Evolutionary conservation across 495 filamentous ascomycete species (phyloP).

Genomic region (Monascus purpureus): DNA sequence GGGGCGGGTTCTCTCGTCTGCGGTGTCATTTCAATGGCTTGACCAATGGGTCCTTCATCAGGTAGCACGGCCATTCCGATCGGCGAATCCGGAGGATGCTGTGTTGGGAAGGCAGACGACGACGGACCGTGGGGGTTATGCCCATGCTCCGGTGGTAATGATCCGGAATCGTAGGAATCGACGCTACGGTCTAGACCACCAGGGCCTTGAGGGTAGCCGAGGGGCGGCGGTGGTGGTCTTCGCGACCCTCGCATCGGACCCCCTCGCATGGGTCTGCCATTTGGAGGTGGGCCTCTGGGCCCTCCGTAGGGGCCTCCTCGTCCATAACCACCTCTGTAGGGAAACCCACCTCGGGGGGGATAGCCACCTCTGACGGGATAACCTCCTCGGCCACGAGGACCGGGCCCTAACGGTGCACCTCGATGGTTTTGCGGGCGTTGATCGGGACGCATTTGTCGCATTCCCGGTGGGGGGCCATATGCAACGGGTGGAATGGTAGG

Average conservation of each 20-base stretch:
- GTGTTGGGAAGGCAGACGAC: conserved; percentile 12
- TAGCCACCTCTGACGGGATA: conserved; percentile 35
- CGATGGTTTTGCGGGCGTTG: conserved; percentile 42
- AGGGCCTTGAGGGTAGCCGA: conserved; percentile 24
- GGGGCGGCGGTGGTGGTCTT: conserved; percentile 33
- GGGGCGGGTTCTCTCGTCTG: conserved; percentile 26
- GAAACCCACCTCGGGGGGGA: conserved; percentile 43
- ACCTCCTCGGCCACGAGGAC: conserved; percentile 38
- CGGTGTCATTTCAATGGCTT: conserved; percentile 72
- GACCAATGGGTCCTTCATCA: conserved; percentile 42
- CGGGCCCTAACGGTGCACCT: conserved; percentile 35
- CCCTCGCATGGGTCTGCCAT: conserved; percentile 15
- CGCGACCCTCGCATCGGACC: conserved; percentile 24
- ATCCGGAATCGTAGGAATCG: conserved; percentile 9
- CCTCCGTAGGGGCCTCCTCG: conserved; percentile 37
- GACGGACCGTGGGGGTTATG: conserved; percentile 18
- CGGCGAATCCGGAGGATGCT: conserved; percentile 44
- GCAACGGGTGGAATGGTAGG: conserved; percentile 32
- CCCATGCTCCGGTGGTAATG: conserved; percentile 15
- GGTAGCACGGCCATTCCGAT: conserved; percentile 36
- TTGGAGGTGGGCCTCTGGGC: conserved; percentile 21
- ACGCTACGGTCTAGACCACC: conserved; percentile 7
- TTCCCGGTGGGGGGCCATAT: conserved; percentile 24
- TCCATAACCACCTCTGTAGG: too few relatives aligned
- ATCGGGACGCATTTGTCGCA: conserved; percentile 28